These are phyloP conservation scores for Cyberlindnera japonica DNA, from an alignment of 805 yeast species.

Conservation along the genomic window DNA sequence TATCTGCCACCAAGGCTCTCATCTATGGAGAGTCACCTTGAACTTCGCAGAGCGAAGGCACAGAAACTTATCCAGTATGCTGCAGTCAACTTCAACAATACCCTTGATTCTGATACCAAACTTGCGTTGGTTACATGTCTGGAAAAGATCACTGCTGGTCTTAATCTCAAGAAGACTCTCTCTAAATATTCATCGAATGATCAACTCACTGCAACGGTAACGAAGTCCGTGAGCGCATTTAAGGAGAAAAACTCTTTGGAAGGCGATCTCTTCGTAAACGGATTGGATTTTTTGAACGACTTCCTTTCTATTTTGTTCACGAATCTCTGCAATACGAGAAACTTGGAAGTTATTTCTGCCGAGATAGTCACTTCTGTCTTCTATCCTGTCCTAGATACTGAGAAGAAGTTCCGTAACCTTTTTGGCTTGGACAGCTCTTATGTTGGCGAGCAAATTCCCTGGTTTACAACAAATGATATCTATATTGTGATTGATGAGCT, in stretches of 20 bases:
- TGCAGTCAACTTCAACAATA: conserved; percentile 40
- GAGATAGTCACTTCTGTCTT: conserved; percentile 27
- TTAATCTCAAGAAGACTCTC: conserved; percentile 11
- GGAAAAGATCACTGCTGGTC: conserved; percentile 47
- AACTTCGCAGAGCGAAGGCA: conserved; percentile 43
- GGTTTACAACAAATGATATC: conserved; percentile 46
- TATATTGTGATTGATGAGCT: conserved; percentile 39
- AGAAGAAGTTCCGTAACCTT: conserved; percentile 32
- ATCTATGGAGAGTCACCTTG: conserved; percentile 48
- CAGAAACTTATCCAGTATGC: conserved; percentile 44
- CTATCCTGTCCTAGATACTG: conserved; percentile 37
- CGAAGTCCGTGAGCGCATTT: conserved; percentile 7
- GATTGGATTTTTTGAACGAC: conserved; percentile 26
- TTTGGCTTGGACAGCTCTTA: conserved; percentile 33
- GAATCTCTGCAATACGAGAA: conserved; percentile 12
- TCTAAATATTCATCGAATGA: conserved; percentile 5
- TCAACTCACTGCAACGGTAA: conserved; percentile 4
- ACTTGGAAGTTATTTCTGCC: conserved; percentile 20
- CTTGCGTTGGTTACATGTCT: conserved; percentile 36
- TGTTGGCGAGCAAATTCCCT: conserved; percentile 33
- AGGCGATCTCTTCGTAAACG: conserved; percentile 26
- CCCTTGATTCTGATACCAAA: conserved; percentile 33
- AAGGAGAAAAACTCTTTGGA: conserved; percentile 17
- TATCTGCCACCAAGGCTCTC: conserved; percentile 54
- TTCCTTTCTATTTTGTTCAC: conserved; percentile 27